phyloP scores from a whole-genome alignment of 2,329 filamentous ascomycete species.

The Clonostachys rhizophaga region DNA sequence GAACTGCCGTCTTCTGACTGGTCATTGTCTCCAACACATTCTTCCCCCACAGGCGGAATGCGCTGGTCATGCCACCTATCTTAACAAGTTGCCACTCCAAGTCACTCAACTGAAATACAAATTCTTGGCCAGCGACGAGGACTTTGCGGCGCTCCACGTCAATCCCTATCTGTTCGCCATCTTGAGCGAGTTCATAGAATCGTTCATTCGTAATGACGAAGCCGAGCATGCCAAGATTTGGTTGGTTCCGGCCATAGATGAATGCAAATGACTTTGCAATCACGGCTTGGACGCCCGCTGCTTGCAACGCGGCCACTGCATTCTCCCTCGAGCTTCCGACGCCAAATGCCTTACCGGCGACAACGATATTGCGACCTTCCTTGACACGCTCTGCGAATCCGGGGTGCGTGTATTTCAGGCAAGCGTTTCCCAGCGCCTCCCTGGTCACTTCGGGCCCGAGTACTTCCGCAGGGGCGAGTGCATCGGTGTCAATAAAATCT shows the following conservation, averaged over 20 bases:
- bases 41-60: no score
- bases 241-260: conserved; percentile 8
- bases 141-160: conserved; percentile 1
- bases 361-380: conserved; percentile 4
- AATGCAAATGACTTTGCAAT: conserved; percentile 9
- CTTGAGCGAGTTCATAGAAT: conserved; percentile 5
- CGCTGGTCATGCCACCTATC: no score
- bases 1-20: no score
- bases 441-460: conserved; percentile 9
- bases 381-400: conserved; percentile 7
- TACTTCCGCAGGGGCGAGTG: conserved; percentile 6
- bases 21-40: no score
- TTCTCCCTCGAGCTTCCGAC: conserved; percentile 6
- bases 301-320: conserved; percentile 6
- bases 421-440: conserved; percentile 9
- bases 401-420: conserved; percentile 9
- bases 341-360: conserved; percentile 3
- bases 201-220: conserved; percentile 3
- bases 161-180: conserved; percentile 5
- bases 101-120: no score
- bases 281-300: conserved; percentile 5
- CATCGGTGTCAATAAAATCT: conserved; percentile 2
- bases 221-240: conserved; percentile 7
- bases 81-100: no score
- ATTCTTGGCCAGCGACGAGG: no score